A percentile compares a stretch with the other conserved stretches of the same genome.
Evolutionary conservation across 1,284 basidiomycete genomes (phyloP).

Genomic region (Amylostereum areolatum): DNA sequence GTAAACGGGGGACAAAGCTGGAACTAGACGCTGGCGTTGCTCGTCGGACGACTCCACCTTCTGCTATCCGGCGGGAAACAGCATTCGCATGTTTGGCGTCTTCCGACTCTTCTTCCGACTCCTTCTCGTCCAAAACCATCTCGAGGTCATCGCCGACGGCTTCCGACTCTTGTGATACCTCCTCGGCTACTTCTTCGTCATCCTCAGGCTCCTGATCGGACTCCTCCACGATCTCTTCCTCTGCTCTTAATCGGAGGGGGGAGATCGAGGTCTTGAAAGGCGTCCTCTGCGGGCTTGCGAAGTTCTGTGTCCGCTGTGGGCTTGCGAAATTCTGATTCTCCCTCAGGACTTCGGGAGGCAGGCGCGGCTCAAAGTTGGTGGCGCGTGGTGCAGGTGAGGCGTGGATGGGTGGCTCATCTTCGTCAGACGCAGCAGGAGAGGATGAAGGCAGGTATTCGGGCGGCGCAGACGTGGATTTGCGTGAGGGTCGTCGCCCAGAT

Average conservation of each 20-base stretch:
- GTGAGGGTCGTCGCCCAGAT: constrained; percentile 34
- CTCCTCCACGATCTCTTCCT: constrained; percentile 4
- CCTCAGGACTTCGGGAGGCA: constrained; percentile 33
- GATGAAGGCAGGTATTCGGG: constrained; percentile 46
- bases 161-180: constrained; percentile 13
- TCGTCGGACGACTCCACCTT: constrained; percentile 20
- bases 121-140: too few relatives aligned
- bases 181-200: constrained; percentile 10
- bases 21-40: constrained; percentile 9
- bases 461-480: constrained; percentile 68
- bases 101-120: constrained; percentile 22
- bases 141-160: background rate
- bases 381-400: constrained; percentile 28
- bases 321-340: constrained; percentile 14
- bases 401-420: constrained; percentile 1
- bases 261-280: constrained; percentile 11
- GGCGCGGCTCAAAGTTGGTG: constrained; percentile 51
- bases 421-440: constrained; percentile 17
- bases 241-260: constrained; percentile 2
- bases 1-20: constrained; percentile 27
- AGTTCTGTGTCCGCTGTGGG: too few relatives aligned
- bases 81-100: constrained; percentile 25
- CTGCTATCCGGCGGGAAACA: constrained; percentile 31
- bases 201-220: constrained; percentile 12
- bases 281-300: constrained; percentile 6